Base-by-base conservation (phyloP, 2,329 filamentous ascomycete species). In the Exophiala alcalophila region DNA sequence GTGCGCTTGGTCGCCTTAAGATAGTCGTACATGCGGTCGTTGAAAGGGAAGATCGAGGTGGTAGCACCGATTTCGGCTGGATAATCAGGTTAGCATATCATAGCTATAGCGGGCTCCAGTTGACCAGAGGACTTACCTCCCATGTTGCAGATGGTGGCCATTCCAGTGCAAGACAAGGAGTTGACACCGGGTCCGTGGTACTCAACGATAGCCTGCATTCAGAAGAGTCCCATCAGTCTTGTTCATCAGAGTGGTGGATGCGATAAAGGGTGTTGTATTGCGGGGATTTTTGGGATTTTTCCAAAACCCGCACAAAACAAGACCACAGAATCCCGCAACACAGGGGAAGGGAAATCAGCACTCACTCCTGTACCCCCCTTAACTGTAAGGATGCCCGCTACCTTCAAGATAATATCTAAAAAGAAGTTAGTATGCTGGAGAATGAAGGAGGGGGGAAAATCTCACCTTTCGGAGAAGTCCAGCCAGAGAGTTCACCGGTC, bases 11-110 rank as follows among this genome's bases (percentile, higher is more conserved):
- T 98, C 28, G 89, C 87, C 30, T 74, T 74, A 29, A 98, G 81
- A 74, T 97, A 98, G 65, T 96, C 86, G 76, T 95, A 86, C 90
- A 95, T 95, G 64, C 86, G 81, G 68, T 96, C 86, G 74, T 94
- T 95, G 82, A 94, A 98, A 58, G 90, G 89, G 84, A 98, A 98
- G 30, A 97, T 63, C 11, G 89, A 94, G 40, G 91, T 96, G 14
- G 91, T 97, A 46, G 90, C 70, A 61, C 71, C 72, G 51, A 81
- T 80, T 7, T n/a, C n/a, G n/a, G n/a, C n/a, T n/a, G n/a, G n/a
- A n/a, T n/a, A n/a, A n/a, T n/a, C n/a, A n/a, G n/a, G 61, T 80
- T 77, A 56, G 77, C 74, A 86, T 84, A 6, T 31, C 12, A 30
- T 9, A 32, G 40, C 29, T 28, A n/a, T 7, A n/a, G n/a, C 24